Evolutionary conservation across 495 filamentous ascomycete species (phyloP).

Genomic region (Talaromyces stipitatus): DNA sequence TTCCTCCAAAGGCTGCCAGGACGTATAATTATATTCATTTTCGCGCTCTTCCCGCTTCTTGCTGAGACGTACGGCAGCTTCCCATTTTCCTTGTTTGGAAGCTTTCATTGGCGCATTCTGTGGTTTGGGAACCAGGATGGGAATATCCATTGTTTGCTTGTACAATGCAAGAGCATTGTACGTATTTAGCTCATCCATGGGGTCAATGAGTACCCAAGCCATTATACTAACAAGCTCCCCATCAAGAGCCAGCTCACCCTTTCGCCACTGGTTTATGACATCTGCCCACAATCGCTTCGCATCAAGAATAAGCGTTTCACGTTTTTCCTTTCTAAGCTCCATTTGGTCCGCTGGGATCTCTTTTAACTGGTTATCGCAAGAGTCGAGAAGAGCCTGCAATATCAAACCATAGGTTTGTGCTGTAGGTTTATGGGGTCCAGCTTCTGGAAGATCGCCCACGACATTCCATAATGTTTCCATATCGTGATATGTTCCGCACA

Average conservation of each 20-base stretch:
- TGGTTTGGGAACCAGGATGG: slow-evolving; percentile 28
- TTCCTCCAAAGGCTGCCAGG: background rate
- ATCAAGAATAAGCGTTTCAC: slow-evolving; percentile 39
- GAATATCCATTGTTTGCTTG: slow-evolving; percentile 69
- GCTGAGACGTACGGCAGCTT: background rate
- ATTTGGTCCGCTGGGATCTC: slow-evolving; percentile 20
- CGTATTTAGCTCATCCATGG: slow-evolving; percentile 48
- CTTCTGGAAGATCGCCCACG: slow-evolving; percentile 54
- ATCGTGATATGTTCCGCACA: slow-evolving; percentile 62
- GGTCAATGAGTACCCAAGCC: slow-evolving; percentile 60
- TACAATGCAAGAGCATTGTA: slow-evolving; percentile 65
- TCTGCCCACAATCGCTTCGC: slow-evolving; percentile 74
- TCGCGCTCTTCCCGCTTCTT: background rate
- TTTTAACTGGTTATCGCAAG: slow-evolving; percentile 18
- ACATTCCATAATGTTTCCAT: slow-evolving; percentile 71
- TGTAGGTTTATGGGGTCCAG: slow-evolving; percentile 54
- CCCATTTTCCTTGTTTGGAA: slow-evolving; percentile 1
- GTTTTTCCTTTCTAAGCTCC: slow-evolving; percentile 26
- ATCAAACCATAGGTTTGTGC: slow-evolving; percentile 71
- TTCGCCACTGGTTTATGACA: slow-evolving; percentile 61
- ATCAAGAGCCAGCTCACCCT: slow-evolving; percentile 61
- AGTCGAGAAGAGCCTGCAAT: slow-evolving; percentile 56
- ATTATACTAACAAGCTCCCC: slow-evolving; percentile 67
- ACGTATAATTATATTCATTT: background rate
- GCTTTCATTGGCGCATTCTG: background rate